Percentiles rank a stretch among this genome's conserved stretches.
Conservation (phyloP, 108 stramenopile species). For the Pseudonitzschia multiseries region DNA sequence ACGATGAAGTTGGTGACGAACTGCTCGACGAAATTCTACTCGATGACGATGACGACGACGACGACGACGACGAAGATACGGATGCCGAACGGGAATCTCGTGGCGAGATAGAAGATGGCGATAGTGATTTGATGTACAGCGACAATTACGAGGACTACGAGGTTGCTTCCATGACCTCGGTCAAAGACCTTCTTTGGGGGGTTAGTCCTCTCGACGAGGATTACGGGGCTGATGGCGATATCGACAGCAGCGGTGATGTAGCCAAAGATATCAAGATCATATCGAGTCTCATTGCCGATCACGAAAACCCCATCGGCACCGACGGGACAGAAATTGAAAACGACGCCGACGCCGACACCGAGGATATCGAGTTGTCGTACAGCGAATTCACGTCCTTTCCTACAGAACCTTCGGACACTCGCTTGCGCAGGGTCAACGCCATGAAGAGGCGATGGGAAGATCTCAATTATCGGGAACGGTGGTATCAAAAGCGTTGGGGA, state of each 20-base stretch:
- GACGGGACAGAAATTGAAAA: background rate
- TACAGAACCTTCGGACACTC: conserved; percentile 46
- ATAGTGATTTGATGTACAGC: background rate
- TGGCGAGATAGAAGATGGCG: background rate
- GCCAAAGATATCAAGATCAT: background rate
- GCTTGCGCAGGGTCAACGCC: conserved; percentile 48
- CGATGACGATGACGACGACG: conserved; percentile 27
- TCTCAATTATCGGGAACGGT: conserved; percentile 59
- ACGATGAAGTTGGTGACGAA: conserved; percentile 28
- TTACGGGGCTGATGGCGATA: conserved; percentile 3
- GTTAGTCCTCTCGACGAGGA: background rate
- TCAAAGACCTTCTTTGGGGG: conserved; percentile 16
- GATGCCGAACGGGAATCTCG: background rate
- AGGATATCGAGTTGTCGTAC: conserved; percentile 8
- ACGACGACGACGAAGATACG: conserved; percentile 16
- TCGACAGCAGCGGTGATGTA: background rate
- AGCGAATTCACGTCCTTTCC: conserved; percentile 54
- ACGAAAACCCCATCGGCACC: background rate
- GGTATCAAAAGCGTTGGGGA: conserved; percentile 79
- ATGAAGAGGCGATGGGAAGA: conserved; percentile 58
- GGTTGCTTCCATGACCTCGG: background rate
- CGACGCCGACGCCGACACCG: no score
- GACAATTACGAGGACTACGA: background rate
- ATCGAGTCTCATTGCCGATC: background rate
- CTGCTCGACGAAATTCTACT: background rate